These are phyloP conservation scores for Suhomyces anneliseae DNA, from an alignment of 1,139 yeast genomes.

Conservation along the genomic window DNA sequence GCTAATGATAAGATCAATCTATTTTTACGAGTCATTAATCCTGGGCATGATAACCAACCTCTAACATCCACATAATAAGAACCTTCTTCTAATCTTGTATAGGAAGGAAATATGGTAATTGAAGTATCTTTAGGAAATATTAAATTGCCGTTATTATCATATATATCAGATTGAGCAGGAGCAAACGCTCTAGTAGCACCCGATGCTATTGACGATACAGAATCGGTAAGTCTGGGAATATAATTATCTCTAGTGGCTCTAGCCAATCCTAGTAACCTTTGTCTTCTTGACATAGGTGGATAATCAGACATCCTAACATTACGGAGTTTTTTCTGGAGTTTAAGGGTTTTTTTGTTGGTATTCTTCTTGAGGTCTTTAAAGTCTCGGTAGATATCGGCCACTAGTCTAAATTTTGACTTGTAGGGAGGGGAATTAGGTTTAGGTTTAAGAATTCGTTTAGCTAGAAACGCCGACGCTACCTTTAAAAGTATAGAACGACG, in stretches of 20 bases:
- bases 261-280: conserved; percentile 47
- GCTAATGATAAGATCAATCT: conserved; percentile 67
- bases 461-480: conserved; percentile 23
- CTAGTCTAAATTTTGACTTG: conserved; percentile 17
- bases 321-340: conserved; percentile 5
- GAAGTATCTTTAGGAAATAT: conserved; percentile 39
- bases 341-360: background rate
- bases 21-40: conserved; percentile 69
- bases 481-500: conserved; percentile 10
- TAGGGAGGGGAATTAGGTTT: conserved; percentile 3
- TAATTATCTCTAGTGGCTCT: conserved; percentile 58
- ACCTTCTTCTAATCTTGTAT: conserved; percentile 42
- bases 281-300: conserved; percentile 28
- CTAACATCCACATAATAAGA: conserved; percentile 60
- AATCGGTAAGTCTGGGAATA: conserved; percentile 51
- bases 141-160: conserved; percentile 35
- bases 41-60: conserved; percentile 76
- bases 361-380: conserved; percentile 20
- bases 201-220: conserved; percentile 50
- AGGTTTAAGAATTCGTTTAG: conserved; percentile 16
- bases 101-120: conserved; percentile 60
- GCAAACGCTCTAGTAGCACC: conserved; percentile 42
- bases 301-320: conserved; percentile 10
- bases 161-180: conserved; percentile 18
- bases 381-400: conserved; percentile 26